Percentiles rank a stretch among this genome's conserved stretches.
phyloP scores from a whole-genome alignment of 2,329 filamentous ascomycete genomes.

The Seiridium unicorne region DNA sequence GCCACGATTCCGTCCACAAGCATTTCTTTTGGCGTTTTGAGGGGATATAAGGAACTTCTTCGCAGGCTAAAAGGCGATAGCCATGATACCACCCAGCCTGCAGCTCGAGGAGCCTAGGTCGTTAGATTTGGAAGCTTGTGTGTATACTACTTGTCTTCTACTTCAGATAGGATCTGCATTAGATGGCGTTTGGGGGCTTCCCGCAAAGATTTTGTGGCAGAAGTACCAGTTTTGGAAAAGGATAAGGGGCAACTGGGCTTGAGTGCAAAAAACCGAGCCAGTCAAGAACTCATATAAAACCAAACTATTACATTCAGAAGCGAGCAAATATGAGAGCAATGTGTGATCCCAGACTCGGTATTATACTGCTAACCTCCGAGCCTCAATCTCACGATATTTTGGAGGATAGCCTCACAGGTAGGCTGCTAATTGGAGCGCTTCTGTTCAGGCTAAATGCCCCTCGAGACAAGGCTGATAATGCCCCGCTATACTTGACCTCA shows the following conservation, averaged over 20 bases:
- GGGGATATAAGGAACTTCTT: slow-evolving; percentile 14
- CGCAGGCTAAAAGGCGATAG: slow-evolving; percentile 13
- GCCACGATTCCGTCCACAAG: not conserved
- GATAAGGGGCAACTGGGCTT: too few relatives aligned
- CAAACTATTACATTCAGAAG: not conserved
- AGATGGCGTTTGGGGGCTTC: slow-evolving; percentile 14
- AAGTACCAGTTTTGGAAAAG: too few relatives aligned
- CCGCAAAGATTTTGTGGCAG: not conserved
- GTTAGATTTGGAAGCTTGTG: slow-evolving; percentile 10
- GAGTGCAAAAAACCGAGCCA: too few relatives aligned
- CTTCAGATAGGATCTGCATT: slow-evolving; percentile 11
- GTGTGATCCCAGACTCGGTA: not conserved
- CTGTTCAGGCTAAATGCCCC: slow-evolving; percentile 3
- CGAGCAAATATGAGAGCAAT: not conserved
- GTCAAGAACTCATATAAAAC: too few relatives aligned
- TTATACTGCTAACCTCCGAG: not conserved
- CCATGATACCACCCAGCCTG: slow-evolving; percentile 19
- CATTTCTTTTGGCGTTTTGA: slow-evolving; percentile 20
- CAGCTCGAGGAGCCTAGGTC: slow-evolving; percentile 1
- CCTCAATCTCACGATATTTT: not conserved
- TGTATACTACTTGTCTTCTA: slow-evolving; percentile 20
- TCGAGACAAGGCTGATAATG: not conserved
- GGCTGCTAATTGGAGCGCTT: slow-evolving; percentile 3
- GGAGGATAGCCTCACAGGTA: not conserved
- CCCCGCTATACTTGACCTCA: slow-evolving; percentile 2